Percentiles rank a stretch among this genome's conserved stretches.
Conservation (phyloP, 2,329 filamentous ascomycete species). For the Fusarium acutatum region DNA sequence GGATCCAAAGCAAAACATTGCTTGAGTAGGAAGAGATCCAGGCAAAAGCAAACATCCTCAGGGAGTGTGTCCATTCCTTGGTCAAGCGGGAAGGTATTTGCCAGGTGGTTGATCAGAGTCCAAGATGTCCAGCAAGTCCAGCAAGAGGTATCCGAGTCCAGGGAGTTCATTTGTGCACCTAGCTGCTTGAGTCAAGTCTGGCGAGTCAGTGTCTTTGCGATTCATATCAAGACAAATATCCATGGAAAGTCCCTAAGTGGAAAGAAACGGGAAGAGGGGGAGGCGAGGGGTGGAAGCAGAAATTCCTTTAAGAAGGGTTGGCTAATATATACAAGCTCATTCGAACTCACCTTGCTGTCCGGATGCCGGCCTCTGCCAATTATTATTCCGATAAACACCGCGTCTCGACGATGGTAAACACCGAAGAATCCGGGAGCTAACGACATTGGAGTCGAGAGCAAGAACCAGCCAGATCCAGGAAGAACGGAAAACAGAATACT, state of each 20-base stretch:
- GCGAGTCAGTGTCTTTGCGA: conserved; percentile 38
- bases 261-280: conserved; percentile 9
- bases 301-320: conserved; percentile 52
- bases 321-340: conserved; percentile 62
- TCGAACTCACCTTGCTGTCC: conserved; percentile 64
- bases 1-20: conserved; percentile 16
- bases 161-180: conserved; percentile 20
- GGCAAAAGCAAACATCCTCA: conserved; percentile 16
- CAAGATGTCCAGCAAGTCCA: conserved; percentile 19
- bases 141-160: conserved; percentile 8
- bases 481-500: conserved; percentile 42
- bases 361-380: conserved; percentile 49
- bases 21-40: conserved; percentile 4
- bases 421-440: conserved; percentile 40
- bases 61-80: conserved; percentile 27
- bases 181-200: conserved; percentile 40
- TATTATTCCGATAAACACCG: conserved; percentile 41
- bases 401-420: conserved; percentile 35
- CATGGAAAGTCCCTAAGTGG: conserved; percentile 34
- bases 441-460: conserved; percentile 38
- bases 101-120: conserved; percentile 18
- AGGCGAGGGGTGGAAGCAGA: conserved; percentile 28
- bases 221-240: conserved; percentile 33
- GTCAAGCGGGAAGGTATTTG: conserved; percentile 8
- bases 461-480: conserved; percentile 43